Conservation (phyloP, 495 filamentous ascomycete genomes). For the Trichoderma virens region DNA sequence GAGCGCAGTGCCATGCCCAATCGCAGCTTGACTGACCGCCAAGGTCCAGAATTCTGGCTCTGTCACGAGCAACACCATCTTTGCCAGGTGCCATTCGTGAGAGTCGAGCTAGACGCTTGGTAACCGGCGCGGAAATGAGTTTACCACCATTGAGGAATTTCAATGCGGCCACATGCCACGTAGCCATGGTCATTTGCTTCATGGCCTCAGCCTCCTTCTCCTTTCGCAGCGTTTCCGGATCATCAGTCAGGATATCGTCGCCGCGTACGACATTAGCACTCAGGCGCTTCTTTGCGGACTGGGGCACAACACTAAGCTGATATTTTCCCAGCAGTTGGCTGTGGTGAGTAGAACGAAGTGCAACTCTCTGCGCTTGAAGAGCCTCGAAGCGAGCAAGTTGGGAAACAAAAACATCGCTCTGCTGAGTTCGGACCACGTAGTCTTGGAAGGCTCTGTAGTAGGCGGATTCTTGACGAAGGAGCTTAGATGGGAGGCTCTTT, state of each 20-base stretch:
- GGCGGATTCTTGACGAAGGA: slow-evolving; percentile 60
- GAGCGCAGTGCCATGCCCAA: slow-evolving; percentile 91
- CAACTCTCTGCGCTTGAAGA: slow-evolving; percentile 70
- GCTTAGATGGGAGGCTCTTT: slow-evolving; percentile 36
- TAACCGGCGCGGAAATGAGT: slow-evolving; percentile 69
- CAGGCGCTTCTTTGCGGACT: slow-evolving; percentile 50
- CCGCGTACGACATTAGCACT: slow-evolving; percentile 50
- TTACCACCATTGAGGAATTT: slow-evolving; percentile 73
- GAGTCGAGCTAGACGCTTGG: slow-evolving; percentile 46
- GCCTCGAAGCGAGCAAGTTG: slow-evolving; percentile 82
- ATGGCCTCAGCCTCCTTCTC: slow-evolving; percentile 77
- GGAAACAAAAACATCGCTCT: slow-evolving; percentile 73
- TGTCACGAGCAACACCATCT: slow-evolving; percentile 36
- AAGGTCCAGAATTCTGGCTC: slow-evolving; percentile 74
- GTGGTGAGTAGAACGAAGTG: slow-evolving; percentile 52
- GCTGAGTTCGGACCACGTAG: slow-evolving; percentile 47
- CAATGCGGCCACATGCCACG: slow-evolving; percentile 74
- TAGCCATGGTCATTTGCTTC: slow-evolving; percentile 61
- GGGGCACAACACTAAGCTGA: slow-evolving; percentile 50
- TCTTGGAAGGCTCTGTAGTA: slow-evolving; percentile 87
- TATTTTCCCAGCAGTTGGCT: slow-evolving; percentile 73
- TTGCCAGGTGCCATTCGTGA: slow-evolving; percentile 36
- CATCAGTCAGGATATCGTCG: slow-evolving; percentile 44
- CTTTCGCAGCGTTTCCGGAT: slow-evolving; percentile 53
- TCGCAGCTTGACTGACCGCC: slow-evolving; percentile 78